Evolutionary conservation across 441 rosid species (phyloP).

Genomic region (Aleurites moluccanus): DNA sequence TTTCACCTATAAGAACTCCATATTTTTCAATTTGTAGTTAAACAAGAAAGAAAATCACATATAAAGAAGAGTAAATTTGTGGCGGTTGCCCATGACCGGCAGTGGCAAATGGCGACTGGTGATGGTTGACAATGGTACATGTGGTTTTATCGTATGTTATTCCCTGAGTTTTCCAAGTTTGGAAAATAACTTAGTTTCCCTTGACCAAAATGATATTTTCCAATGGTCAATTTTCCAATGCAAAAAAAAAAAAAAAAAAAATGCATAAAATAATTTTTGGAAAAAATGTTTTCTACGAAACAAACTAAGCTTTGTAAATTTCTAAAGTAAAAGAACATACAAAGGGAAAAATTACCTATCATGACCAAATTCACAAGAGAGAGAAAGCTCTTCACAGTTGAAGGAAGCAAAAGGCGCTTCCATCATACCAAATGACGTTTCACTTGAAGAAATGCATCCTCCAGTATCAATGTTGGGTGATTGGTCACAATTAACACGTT

Average conservation of each 20-base stretch:
- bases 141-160: not conserved
- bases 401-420: conserved; percentile 73
- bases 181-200: not conserved
- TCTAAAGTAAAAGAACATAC: not conserved
- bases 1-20: not conserved
- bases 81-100: too few relatives aligned
- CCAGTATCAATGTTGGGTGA: conserved; percentile 42
- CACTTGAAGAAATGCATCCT: conserved; percentile 44
- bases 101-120: not conserved
- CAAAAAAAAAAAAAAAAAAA: not conserved
- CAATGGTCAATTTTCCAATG: not conserved
- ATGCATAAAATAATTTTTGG: not conserved
- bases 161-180: not conserved
- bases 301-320: not conserved
- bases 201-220: not conserved
- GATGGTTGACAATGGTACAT: not conserved
- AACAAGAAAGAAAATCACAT: not conserved
- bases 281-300: not conserved
- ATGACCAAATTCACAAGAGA: conserved; percentile 88
- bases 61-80: not conserved
- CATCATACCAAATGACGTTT: conserved; percentile 40
- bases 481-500: conserved; percentile 56
- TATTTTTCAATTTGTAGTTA: not conserved
- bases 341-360: conserved; percentile 56
- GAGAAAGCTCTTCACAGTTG: conserved; percentile 74